phyloP scores from a whole-genome alignment of 176 grass and related monocot genomes.

The Areca catechu region DNA sequence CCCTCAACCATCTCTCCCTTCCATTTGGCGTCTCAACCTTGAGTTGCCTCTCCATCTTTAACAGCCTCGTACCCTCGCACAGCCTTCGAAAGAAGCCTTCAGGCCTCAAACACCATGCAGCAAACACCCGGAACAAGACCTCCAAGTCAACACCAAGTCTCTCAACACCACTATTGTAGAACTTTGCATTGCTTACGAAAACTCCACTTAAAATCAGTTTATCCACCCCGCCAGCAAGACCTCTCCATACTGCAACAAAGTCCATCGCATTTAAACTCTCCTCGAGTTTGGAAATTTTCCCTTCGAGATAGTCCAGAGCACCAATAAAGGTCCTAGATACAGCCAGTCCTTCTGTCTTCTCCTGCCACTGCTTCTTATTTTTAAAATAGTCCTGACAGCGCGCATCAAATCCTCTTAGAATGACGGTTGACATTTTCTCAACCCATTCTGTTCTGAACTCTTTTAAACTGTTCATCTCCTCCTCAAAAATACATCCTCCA shows the following conservation, averaged over 20 bases:
- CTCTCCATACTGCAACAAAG: slow-evolving; percentile 69
- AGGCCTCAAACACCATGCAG: slow-evolving; percentile 85
- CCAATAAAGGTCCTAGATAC: slow-evolving; percentile 50
- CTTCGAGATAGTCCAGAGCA: slow-evolving; percentile 67
- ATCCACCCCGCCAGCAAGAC: slow-evolving; percentile 53
- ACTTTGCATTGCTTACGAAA: slow-evolving; percentile 44
- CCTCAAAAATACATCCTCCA: slow-evolving; percentile 45
- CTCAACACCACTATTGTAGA: slow-evolving; percentile 44
- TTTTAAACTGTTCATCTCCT: slow-evolving; percentile 45
- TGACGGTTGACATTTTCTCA: slow-evolving; percentile 65
- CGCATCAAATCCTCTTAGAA: slow-evolving; percentile 76
- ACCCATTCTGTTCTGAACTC: slow-evolving; percentile 77
- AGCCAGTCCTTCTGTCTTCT: slow-evolving; percentile 42
- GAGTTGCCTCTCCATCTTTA: slow-evolving; percentile 37
- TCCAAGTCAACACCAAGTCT: slow-evolving; percentile 48
- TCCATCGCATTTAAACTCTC: slow-evolving; percentile 42
- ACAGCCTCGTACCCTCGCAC: slow-evolving; percentile 45
- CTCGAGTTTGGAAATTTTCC: slow-evolving; percentile 61
- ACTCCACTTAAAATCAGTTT: slow-evolving; percentile 53
- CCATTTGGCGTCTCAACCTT: slow-evolving; percentile 26
- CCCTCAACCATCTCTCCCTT: slow-evolving; percentile 35
- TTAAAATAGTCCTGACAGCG: slow-evolving; percentile 64
- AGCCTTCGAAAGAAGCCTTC: slow-evolving; percentile 74
- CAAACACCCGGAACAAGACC: slow-evolving; percentile 57
- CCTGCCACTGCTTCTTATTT: slow-evolving; percentile 79